Percentiles rank a stretch among this genome's conserved stretches.
phyloP scores from a whole-genome alignment of 2,329 filamentous ascomycete species.

The Cyphellophora europaea region DNA sequence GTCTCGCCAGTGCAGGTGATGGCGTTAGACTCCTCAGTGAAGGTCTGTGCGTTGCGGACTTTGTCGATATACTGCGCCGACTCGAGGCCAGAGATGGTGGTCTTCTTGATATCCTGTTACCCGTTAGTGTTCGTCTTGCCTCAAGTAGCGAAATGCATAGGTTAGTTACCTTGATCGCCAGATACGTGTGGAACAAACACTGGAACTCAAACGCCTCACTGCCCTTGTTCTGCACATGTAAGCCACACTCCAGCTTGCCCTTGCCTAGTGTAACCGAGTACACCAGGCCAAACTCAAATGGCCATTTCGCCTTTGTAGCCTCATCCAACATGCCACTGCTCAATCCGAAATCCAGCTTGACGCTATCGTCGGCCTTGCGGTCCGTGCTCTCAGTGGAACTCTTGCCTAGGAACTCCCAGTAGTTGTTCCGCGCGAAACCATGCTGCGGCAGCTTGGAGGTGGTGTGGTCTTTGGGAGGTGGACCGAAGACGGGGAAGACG shows the following conservation, averaged over 20 bases:
- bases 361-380: constrained; percentile 49
- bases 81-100: constrained; percentile 66
- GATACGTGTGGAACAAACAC: constrained; percentile 83
- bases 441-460: constrained; percentile 79
- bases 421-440: constrained; percentile 81
- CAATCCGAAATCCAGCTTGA: constrained; percentile 95
- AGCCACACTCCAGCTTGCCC: constrained; percentile 65
- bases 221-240: constrained; percentile 86
- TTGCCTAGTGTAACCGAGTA: constrained; percentile 83
- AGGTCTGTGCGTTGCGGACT: constrained; percentile 53
- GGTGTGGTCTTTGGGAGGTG: constrained; percentile 64
- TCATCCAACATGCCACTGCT: constrained; percentile 62
- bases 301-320: constrained; percentile 65
- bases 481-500: constrained; percentile 57
- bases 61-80: constrained; percentile 76
- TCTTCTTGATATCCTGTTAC: constrained; percentile 64
- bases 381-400: constrained; percentile 48
- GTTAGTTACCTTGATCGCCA: constrained; percentile 64
- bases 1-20: constrained; percentile 68
- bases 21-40: constrained; percentile 55
- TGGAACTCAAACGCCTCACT: constrained; percentile 80
- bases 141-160: too few species aligned
- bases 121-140: too few species aligned
- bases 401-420: constrained; percentile 92
- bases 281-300: constrained; percentile 76